Conservation (phyloP, 306 rosid genomes). For the Rosa rugosa region DNA sequence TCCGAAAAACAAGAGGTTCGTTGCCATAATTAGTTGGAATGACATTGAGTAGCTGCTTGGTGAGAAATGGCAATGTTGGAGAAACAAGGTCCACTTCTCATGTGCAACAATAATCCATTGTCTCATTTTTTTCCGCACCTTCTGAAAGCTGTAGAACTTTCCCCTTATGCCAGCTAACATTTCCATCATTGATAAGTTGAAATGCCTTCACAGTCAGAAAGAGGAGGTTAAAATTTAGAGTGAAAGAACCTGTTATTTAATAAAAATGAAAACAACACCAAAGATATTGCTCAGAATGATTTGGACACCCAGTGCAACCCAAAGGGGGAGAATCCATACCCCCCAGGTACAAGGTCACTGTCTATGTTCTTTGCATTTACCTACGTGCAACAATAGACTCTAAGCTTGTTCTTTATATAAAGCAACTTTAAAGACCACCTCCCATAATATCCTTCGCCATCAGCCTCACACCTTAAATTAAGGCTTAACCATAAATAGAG, state of each 20-base stretch:
- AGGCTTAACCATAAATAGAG: neutral
- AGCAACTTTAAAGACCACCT: slow-evolving; percentile 87
- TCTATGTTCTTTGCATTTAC: slow-evolving; percentile 37
- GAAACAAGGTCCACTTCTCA: slow-evolving; percentile 67
- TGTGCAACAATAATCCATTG: slow-evolving; percentile 3
- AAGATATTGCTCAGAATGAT: neutral
- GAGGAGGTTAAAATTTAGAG: neutral
- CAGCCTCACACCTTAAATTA: neutral
- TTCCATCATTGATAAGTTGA: slow-evolving; percentile 39
- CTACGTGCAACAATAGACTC: slow-evolving; percentile 90
- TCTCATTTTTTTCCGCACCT: slow-evolving; percentile 46
- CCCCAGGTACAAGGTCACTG: neutral
- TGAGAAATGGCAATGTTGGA: slow-evolving; percentile 81
- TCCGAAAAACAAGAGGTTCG: slow-evolving; percentile 69
- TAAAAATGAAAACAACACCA: neutral
- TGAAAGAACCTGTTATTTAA: neutral
- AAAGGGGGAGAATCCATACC: neutral
- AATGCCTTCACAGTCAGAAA: slow-evolving; percentile 25
- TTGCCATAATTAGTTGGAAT: slow-evolving; percentile 66
- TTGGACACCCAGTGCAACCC: neutral
- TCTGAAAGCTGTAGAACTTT: slow-evolving; percentile 68
- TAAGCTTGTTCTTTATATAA: slow-evolving; percentile 54
- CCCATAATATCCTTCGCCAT: slow-evolving; percentile 63
- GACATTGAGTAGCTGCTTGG: slow-evolving; percentile 74
- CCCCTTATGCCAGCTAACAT: slow-evolving; percentile 73